Conservation (phyloP, 805 yeast genomes). For the Sugiyamaella chiloensis region DNA sequence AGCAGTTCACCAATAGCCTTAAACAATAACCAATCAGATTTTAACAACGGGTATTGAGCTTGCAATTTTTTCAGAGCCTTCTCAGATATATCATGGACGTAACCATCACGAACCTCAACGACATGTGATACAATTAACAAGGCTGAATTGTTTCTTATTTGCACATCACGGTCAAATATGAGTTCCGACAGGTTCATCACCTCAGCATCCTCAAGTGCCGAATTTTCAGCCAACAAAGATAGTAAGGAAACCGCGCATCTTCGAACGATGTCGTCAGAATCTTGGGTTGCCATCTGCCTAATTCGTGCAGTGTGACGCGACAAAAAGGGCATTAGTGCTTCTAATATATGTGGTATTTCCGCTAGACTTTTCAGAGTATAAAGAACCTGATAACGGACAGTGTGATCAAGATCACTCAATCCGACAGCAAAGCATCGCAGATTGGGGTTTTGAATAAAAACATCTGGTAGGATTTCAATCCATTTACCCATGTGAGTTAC, state of each 20-base stretch:
- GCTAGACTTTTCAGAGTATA: conserved; percentile 52
- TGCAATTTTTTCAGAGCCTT: conserved; percentile 11
- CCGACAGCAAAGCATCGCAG: conserved; percentile 82
- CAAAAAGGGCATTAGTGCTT: conserved; percentile 74
- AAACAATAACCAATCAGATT: conserved; percentile 20
- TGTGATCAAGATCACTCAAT: conserved; percentile 62
- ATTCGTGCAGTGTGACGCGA: conserved; percentile 67
- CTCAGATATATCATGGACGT: conserved; percentile 6
- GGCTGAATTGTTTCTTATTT: conserved; percentile 47
- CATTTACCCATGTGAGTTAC: conserved; percentile 60
- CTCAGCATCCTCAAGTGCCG: conserved; percentile 63
- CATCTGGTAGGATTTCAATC: conserved; percentile 69
- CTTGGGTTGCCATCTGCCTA: conserved; percentile 58
- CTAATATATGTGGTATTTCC: conserved; percentile 42
- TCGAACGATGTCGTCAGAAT: conserved; percentile 55
- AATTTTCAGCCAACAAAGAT: conserved; percentile 53
- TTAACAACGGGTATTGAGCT: conserved; percentile 12
- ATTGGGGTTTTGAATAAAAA: conserved; percentile 64
- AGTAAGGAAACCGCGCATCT: conserved; percentile 50
- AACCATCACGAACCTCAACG: not conserved
- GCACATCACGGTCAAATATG: conserved; percentile 35
- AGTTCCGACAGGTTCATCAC: conserved; percentile 43
- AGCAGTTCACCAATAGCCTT: conserved; percentile 15
- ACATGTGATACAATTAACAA: conserved; percentile 39
- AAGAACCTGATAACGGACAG: conserved; percentile 64